phyloP scores from a whole-genome alignment of 345 rosid species.

The Arabidopsis suecica region DNA sequence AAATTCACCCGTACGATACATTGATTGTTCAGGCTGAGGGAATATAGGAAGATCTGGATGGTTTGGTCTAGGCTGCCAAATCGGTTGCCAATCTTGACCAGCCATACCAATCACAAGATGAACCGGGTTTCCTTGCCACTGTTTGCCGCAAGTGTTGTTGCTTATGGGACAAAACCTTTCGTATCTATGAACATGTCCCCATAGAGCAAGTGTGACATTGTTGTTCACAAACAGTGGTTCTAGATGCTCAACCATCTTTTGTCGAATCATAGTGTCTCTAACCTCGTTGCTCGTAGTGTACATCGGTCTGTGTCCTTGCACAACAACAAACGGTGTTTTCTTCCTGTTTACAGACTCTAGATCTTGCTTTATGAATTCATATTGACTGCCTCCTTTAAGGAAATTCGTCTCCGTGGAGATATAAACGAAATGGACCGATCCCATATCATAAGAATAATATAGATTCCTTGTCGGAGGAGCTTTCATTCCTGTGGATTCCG shows the following conservation, averaged over 20 bases:
- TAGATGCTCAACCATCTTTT: constrained; percentile 71
- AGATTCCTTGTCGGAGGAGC: constrained; percentile 86
- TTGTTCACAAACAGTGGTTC: constrained; percentile 79
- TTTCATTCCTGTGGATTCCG: constrained; percentile 66
- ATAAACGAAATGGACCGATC: constrained; percentile 77
- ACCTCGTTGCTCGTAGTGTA: constrained; percentile 79
- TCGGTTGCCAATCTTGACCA: constrained; percentile 96
- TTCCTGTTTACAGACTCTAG: constrained; percentile 73
- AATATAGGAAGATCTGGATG: constrained; percentile 71
- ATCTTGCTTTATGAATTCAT: constrained; percentile 69
- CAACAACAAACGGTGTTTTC: constrained; percentile 77
- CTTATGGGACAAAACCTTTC: constrained; percentile 93
- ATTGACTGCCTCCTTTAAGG: constrained; percentile 70
- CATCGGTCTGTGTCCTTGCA: constrained; percentile 96
- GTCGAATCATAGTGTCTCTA: constrained; percentile 62
- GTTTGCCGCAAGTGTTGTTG: constrained; percentile 71
- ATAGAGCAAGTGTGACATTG: constrained; percentile 78
- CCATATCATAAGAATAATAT: constrained; percentile 75
- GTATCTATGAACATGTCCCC: constrained; percentile 97
- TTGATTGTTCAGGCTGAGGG: constrained; percentile 78
- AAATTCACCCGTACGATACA: constrained; percentile 90
- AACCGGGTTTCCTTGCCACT: constrained; percentile 72
- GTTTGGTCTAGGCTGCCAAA: constrained; percentile 79
- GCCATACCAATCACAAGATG: constrained; percentile 98
- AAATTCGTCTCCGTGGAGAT: constrained; percentile 92